Evolutionary conservation across 352 stramenopile genomes (phyloP).

Genomic region (Globisporangium cylindrosporum): DNA sequence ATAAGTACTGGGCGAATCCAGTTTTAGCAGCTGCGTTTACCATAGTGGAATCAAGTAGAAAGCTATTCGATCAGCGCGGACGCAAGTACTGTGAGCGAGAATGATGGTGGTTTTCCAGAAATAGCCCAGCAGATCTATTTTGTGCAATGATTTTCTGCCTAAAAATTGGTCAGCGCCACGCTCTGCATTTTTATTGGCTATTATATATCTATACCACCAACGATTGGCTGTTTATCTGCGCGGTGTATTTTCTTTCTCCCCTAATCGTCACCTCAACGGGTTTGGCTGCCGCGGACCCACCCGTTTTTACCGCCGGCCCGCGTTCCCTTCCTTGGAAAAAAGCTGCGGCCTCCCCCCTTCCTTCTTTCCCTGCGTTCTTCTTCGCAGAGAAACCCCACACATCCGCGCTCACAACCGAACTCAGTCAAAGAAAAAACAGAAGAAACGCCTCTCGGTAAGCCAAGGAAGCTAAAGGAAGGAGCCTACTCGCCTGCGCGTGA

Average conservation of each 20-base stretch:
- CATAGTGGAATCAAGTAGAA: neutral
- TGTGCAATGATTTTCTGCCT: neutral
- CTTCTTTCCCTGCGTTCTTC: slow-evolving; percentile 23
- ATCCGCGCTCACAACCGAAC: slow-evolving; percentile 15
- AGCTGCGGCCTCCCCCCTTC: slow-evolving; percentile 14
- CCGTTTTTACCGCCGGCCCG: slow-evolving; percentile 7
- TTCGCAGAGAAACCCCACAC: neutral
- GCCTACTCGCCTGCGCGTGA: neutral
- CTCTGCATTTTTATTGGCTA: slow-evolving; percentile 7
- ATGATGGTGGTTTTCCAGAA: slow-evolving; percentile 8
- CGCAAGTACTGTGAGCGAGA: neutral
- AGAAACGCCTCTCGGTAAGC: slow-evolving; percentile 6
- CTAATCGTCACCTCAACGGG: neutral
- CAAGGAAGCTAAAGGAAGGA: neutral
- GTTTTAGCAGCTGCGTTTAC: neutral
- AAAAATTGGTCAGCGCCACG: slow-evolving; percentile 9
- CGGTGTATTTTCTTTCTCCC: slow-evolving; percentile 9
- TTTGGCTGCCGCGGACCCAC: slow-evolving; percentile 1
- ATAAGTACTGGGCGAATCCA: neutral
- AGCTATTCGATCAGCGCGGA: neutral
- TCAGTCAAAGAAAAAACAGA: slow-evolving; percentile 15
- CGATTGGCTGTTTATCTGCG: neutral
- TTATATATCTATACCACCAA: neutral
- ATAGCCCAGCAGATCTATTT: neutral
- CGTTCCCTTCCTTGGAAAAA: slow-evolving; percentile 9